phyloP scores from a whole-genome alignment of 129 eudicot genomes.

The Flaveria sonorensis region DNA sequence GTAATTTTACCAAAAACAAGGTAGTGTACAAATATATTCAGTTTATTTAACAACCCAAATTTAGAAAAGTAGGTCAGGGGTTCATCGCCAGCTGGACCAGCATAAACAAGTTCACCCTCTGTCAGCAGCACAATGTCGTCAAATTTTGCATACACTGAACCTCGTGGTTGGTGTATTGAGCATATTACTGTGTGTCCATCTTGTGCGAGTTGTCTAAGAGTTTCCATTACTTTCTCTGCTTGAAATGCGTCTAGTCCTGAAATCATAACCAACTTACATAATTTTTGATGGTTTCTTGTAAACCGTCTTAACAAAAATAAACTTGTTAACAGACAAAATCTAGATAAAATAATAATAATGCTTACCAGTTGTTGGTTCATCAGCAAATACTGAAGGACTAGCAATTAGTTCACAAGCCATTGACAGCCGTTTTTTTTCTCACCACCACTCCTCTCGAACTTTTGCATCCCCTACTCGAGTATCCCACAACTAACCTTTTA shows the following conservation, averaged over 20 bases:
- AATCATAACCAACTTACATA: constrained; percentile 26
- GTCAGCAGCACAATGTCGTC: constrained; percentile 92
- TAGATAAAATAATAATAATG: constrained; percentile 13
- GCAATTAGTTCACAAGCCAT: constrained; percentile 98
- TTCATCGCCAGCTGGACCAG: constrained; percentile 88
- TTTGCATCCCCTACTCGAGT: constrained; percentile 97
- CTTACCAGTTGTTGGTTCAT: constrained; percentile 98
- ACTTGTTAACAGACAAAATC: background rate
- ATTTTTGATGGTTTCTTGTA: background rate
- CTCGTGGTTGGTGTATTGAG: constrained; percentile 98
- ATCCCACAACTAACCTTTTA: constrained; percentile 92
- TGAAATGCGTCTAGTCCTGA: constrained; percentile 99
- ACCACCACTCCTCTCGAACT: constrained; percentile 99
- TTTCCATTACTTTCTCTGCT: constrained; percentile 99
- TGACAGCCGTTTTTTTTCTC: constrained; percentile 93
- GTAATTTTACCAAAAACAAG: constrained; percentile 25
- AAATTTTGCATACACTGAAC: constrained; percentile 88
- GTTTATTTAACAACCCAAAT: constrained; percentile 65
- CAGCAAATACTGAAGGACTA: constrained; percentile 98
- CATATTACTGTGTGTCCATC: constrained; percentile 98
- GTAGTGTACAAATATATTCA: constrained; percentile 24
- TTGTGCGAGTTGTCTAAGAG: constrained; percentile 84
- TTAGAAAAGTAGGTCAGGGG: constrained; percentile 77
- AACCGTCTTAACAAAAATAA: background rate
- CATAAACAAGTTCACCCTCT: constrained; percentile 86